A percentile compares a stretch with the other conserved stretches of the same genome.
Conservation (phyloP, 805 yeast species). For the Sugiyamaella boreocaroliniensis region DNA sequence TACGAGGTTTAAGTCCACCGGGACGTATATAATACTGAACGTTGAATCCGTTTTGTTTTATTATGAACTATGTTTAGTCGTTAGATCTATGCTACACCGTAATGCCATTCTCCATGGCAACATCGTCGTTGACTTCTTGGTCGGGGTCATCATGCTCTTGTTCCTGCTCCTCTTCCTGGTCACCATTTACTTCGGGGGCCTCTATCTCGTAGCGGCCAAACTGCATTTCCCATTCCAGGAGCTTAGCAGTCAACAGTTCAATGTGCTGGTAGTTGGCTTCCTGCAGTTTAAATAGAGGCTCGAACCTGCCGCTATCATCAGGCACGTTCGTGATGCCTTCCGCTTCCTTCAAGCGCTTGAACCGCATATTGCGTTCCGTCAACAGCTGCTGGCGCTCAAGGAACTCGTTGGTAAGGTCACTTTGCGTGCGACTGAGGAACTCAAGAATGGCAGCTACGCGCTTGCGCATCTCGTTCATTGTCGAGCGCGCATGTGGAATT, state of each 20-base stretch:
- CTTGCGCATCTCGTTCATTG: conserved; percentile 77
- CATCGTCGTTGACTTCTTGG: not conserved
- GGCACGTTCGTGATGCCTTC: conserved; percentile 6
- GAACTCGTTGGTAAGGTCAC: conserved; percentile 72
- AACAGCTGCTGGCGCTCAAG: conserved; percentile 47
- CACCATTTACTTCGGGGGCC: not conserved
- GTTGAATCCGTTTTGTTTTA: too few relatives aligned
- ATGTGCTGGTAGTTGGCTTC: conserved; percentile 30
- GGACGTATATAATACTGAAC: too few relatives aligned
- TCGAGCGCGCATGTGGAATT: conserved; percentile 66
- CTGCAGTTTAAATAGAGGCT: conserved; percentile 5
- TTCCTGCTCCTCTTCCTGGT: not conserved
- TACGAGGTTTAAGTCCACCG: not conserved
- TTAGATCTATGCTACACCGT: not conserved
- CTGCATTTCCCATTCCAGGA: conserved; percentile 73
- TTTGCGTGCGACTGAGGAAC: conserved; percentile 80
- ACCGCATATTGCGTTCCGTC: conserved; percentile 28
- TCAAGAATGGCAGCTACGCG: conserved; percentile 87
- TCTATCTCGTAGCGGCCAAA: conserved; percentile 41
- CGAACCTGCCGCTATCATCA: conserved; percentile 6
- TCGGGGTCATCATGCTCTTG: not conserved
- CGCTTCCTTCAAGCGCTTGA: conserved; percentile 17
- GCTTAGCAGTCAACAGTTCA: conserved; percentile 65
- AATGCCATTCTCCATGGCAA: not conserved
- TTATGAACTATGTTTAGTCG: too few relatives aligned